These are phyloP conservation scores for Melastoma candidum DNA, from an alignment of 441 rosid genomes.

Conservation along the genomic window DNA sequence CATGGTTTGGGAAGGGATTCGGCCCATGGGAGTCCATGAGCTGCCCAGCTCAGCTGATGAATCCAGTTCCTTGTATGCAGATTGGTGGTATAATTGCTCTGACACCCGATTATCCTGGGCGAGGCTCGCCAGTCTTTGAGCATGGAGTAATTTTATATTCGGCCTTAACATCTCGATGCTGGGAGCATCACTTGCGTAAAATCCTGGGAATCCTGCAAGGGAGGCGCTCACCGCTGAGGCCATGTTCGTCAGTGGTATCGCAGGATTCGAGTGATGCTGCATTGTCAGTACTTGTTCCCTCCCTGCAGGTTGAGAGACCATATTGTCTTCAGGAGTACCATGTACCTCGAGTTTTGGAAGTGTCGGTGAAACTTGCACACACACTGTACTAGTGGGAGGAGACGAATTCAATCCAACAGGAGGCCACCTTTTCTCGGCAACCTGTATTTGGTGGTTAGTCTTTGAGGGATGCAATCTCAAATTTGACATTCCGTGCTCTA, in stretches of 20 bases:
- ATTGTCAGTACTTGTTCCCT: constrained; percentile 35
- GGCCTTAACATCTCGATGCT: constrained; percentile 22
- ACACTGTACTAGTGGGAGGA: too few species aligned
- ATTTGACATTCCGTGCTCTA: constrained; percentile 24
- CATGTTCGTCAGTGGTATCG: constrained; percentile 19
- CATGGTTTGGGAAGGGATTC: constrained; percentile 6
- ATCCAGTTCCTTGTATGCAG: too few species aligned
- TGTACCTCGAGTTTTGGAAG: too few species aligned
- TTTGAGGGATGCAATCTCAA: constrained; percentile 12
- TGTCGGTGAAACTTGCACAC: too few species aligned
- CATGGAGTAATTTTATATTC: constrained; percentile 5
- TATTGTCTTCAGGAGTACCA: too few species aligned
- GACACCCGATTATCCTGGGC: too few species aligned
- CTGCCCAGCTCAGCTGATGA: constrained; percentile 2
- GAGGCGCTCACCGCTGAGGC: constrained; percentile 15
- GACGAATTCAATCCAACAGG: constrained; percentile 13
- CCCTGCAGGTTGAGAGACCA: background rate
- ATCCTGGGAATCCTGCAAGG: constrained; percentile 24
- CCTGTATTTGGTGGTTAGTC: constrained; percentile 19
- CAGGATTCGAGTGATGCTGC: constrained; percentile 29
- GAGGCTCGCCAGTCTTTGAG: too few species aligned
- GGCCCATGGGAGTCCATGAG: constrained; percentile 22
- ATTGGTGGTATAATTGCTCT: too few species aligned
- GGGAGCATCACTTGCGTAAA: constrained; percentile 18
- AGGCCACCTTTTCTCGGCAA: constrained; percentile 27